phyloP scores from a whole-genome alignment of 257 asterid species.

The Solanum peruvianum region DNA sequence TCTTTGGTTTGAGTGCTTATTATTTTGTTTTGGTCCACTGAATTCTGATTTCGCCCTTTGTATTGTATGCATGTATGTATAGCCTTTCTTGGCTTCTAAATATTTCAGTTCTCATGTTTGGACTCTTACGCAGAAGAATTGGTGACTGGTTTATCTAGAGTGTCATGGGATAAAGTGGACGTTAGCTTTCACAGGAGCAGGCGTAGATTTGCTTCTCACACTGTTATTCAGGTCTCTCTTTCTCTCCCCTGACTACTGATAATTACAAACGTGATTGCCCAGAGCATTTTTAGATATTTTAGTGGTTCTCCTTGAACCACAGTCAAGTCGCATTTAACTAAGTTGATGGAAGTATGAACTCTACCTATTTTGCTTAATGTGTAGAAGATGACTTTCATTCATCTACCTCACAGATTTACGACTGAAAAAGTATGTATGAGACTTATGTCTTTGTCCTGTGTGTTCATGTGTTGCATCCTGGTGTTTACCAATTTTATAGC shows the following conservation, averaged over 20 bases:
- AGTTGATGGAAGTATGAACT: neutral
- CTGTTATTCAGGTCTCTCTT: conserved; percentile 72
- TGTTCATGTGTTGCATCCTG: neutral
- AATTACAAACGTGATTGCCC: neutral
- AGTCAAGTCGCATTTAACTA: neutral
- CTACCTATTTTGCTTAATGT: neutral
- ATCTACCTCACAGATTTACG: neutral
- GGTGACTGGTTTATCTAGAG: conserved; percentile 60
- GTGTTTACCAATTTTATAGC: neutral
- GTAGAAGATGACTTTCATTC: neutral
- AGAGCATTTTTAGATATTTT: neutral
- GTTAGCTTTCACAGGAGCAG: conserved; percentile 85
- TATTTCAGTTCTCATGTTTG: neutral
- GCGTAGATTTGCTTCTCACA: conserved; percentile 77
- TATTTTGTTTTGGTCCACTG: neutral
- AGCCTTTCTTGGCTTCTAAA: neutral
- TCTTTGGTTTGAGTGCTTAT: neutral
- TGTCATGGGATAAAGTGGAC: conserved; percentile 97
- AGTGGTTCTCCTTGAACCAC: neutral
- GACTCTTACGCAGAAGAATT: conserved; percentile 48
- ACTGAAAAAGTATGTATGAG: neutral
- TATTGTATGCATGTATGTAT: neutral
- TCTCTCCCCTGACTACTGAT: neutral
- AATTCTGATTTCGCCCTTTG: neutral
- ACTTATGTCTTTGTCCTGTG: neutral